Percentiles rank a stretch among this genome's conserved stretches.
These are phyloP conservation scores for Colletotrichum navitas DNA, from an alignment of 2,329 filamentous ascomycete genomes.

Conservation along the genomic window DNA sequence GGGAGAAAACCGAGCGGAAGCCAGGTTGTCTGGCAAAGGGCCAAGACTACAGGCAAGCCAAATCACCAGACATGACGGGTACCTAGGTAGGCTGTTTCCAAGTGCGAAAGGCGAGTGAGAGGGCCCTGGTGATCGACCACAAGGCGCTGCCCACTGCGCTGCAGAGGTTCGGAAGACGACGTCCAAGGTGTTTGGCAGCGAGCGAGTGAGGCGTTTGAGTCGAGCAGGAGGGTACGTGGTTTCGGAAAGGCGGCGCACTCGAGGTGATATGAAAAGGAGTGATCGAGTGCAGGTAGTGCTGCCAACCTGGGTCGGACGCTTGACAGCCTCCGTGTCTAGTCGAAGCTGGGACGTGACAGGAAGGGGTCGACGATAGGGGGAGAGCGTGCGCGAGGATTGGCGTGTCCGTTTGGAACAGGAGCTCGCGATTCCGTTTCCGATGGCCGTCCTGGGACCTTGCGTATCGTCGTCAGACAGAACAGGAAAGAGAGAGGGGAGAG, in stretches of 20 bases:
- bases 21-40: slow-evolving; percentile 57
- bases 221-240: not conserved
- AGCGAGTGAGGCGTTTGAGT: slow-evolving; percentile 2
- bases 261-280: slow-evolving; percentile 13
- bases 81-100: slow-evolving; percentile 25
- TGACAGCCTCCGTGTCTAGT: slow-evolving; percentile 13
- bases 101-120: slow-evolving; percentile 23
- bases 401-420: slow-evolving; percentile 20
- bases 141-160: slow-evolving; percentile 11
- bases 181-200: slow-evolving; percentile 19
- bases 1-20: slow-evolving; percentile 21
- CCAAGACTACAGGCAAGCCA: slow-evolving; percentile 62
- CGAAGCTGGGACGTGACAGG: slow-evolving; percentile 8
- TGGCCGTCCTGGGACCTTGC: slow-evolving; percentile 31
- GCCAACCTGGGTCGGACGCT: not conserved
- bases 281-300: slow-evolving; percentile 16
- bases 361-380: slow-evolving; percentile 20
- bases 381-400: slow-evolving; percentile 14
- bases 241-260: not conserved
- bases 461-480: slow-evolving; percentile 31
- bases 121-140: slow-evolving; percentile 18
- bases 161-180: slow-evolving; percentile 1
- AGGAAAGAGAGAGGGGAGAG: slow-evolving; percentile 5
- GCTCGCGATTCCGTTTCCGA: slow-evolving; percentile 26
- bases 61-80: slow-evolving; percentile 60